Evolutionary conservation across 108 stramenopile species (phyloP), one percentile per base, ranked within the genome.

Genomic region (Nannochloropsis gaditana): DNA sequence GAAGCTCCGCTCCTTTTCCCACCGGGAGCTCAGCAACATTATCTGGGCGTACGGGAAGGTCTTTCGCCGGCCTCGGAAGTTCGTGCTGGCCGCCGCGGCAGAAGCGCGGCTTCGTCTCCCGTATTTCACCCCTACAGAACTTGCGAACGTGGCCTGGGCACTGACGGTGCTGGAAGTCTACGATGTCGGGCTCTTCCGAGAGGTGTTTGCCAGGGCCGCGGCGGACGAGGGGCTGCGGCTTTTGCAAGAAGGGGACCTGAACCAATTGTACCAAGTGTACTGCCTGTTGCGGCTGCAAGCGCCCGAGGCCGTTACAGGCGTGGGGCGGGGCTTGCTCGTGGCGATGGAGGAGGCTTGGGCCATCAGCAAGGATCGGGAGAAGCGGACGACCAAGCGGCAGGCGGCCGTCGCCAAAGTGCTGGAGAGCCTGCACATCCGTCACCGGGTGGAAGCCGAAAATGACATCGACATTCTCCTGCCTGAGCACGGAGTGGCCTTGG

Each of bases 401-500:
- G 59, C 59, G 59, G 59, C 59, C 59, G 59, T 73, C 19, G 59
- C 8, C 19, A 47, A 89, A 85, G 82, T 43, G 9, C 79, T 86
- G 41, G 85, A 79, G 43, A 44, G 83, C 50, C 82, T 88, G 88
- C 82, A 84, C 41, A 85, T 89, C 9, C 79, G 81, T 9, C 83
- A 89, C 83, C 80, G 83, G 50, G 83, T 85, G 43, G 89, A 89
- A 83, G 82, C 82, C 42, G 89, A 89, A 41, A 83, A 86, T 44
- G 89, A 89, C 79, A 89, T 89, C 21, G 85, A 86, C 82, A 89
- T 89, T 41, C 84, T 85, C 79, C 44, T 89, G 44, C 41, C 21
- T 44, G 43, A 21, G n/a, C 43, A 47, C 5, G n/a, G 45, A 31
- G 81, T 90, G 21, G 90, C 90, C 19, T 21, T 90, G 19, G 90